A percentile compares a stretch with the other conserved stretches of the same genome.
Conservation (phyloP, 2,329 filamentous ascomycete species). For the Zasmidium citrigriseum region DNA sequence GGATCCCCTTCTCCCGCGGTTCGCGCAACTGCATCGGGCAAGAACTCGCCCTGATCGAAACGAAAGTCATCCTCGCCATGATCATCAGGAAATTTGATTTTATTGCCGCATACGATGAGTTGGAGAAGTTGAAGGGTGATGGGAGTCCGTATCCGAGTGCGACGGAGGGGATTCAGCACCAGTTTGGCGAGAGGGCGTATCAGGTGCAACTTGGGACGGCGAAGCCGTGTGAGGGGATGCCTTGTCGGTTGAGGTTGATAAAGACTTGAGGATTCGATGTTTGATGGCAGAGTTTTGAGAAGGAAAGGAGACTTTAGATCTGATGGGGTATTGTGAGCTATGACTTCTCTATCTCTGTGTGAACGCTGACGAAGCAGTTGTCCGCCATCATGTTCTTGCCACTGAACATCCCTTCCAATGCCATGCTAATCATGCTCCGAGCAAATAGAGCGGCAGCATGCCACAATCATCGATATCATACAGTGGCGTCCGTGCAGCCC, state of each 20-base stretch:
- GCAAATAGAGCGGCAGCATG: too few relatives aligned
- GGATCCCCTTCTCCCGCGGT: constrained; percentile 58
- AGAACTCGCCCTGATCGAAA: constrained; percentile 56
- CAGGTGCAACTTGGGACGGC: constrained; percentile 36
- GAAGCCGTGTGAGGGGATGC: constrained; percentile 38
- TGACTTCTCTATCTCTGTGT: too few relatives aligned
- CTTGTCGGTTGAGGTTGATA: constrained; percentile 31
- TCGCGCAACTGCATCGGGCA: constrained; percentile 60
- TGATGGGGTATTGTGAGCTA: too few relatives aligned
- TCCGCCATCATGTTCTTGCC: too few relatives aligned
- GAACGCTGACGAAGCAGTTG: too few relatives aligned
- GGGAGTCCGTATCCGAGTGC: constrained; percentile 36
- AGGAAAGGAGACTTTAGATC: too few relatives aligned
- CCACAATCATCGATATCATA: too few relatives aligned
- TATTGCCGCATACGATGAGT: constrained; percentile 40
- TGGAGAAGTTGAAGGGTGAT: constrained; percentile 36
- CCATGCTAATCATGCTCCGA: too few relatives aligned
- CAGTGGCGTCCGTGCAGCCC: too few relatives aligned
- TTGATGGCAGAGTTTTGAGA: too few relatives aligned
- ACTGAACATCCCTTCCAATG: too few relatives aligned
- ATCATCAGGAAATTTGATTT: constrained; percentile 55
- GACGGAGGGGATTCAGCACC: constrained; percentile 27
- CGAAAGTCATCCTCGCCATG: constrained; percentile 53
- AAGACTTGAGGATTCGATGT: neutral
- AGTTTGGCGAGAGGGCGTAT: constrained; percentile 38